Evolutionary conservation across 306 rosid genomes (phyloP).

Genomic region (Medicago lupulina): DNA sequence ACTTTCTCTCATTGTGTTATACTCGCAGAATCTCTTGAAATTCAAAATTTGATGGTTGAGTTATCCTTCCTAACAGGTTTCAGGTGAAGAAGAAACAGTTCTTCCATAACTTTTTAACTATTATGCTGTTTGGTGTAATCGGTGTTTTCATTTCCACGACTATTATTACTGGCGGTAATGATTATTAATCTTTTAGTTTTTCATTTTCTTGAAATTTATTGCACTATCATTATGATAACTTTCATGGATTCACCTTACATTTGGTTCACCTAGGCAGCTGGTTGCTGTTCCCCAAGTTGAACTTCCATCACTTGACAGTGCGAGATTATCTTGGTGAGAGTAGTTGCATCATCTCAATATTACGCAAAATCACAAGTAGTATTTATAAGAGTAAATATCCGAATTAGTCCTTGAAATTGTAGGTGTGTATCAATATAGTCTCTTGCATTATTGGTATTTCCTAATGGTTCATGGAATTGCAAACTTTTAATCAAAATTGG

Average conservation of each 20-base stretch:
- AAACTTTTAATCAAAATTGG: too few relatives aligned
- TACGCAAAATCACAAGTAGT: too few relatives aligned
- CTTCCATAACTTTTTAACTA: slow-evolving; percentile 85
- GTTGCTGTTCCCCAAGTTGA: slow-evolving; percentile 84
- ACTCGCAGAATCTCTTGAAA: slow-evolving; percentile 23
- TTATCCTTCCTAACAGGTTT: slow-evolving; percentile 56
- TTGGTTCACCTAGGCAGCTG: slow-evolving; percentile 70
- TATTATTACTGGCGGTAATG: slow-evolving; percentile 67
- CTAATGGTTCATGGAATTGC: too few relatives aligned
- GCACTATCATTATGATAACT: not conserved
- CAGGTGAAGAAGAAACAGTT: slow-evolving; percentile 97
- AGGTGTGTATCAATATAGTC: too few relatives aligned
- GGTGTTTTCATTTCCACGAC: slow-evolving; percentile 81
- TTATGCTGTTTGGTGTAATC: slow-evolving; percentile 83
- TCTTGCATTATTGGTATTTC: too few relatives aligned
- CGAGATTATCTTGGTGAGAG: slow-evolving; percentile 78
- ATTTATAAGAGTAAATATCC: too few relatives aligned
- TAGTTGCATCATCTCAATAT: slow-evolving; percentile 18
- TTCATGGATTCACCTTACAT: slow-evolving; percentile 39
- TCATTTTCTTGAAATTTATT: not conserved
- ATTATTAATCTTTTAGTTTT: slow-evolving; percentile 17
- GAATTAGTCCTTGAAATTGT: too few relatives aligned
- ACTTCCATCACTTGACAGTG: slow-evolving; percentile 58
- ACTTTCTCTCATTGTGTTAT: slow-evolving; percentile 17
- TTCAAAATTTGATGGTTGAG: not conserved